Evolutionary conservation across 441 rosid species (phyloP), one percentile per base, ranked within the genome.

Genomic region (Populus tomentosa): DNA sequence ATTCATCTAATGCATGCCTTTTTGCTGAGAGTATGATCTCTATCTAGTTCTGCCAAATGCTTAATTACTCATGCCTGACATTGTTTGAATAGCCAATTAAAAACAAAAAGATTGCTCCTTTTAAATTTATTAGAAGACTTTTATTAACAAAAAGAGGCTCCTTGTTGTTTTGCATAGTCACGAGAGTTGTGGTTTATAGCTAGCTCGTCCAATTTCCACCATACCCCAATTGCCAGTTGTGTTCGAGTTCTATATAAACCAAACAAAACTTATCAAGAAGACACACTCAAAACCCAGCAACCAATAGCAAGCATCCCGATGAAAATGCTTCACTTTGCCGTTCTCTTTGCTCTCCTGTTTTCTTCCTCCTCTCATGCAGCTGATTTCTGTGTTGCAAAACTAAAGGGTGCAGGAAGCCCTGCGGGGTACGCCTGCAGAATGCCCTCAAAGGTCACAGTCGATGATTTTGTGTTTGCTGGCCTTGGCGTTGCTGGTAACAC

Each of bases 301-400:
- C 71, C 6, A 26, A 36, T 23, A 53, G 3, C 8, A 38, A 53
- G 3, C 8, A 38, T 28, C 38, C 30, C 35, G 42, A 23, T 16
- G 4, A 74, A 75, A 72, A 83, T 87, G 85, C 75, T 75, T 56
- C 84, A 30, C 79, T 40, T 80, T 74, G 65, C 79, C 75, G 75
- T 86, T 69, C 59, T 84, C 70, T 33, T 81, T 56, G 73, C 85
- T 59, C 74, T 84, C 75, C 65, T 87, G 50, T 62, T 83, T 67
- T 30, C 76, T 61, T 73, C 82, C 20, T 50, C 84, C 65, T 62
- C 85, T 42, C 6, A 78, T 32, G 89, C 86, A 13, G 70, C 79
- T 1, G 94, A 90, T 81, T 90, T 90, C 83, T 90, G 92, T 14
- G 90, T 90, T 0, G 94, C 86, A 1, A 70, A 86, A 81, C 81